Evolutionary conservation across 345 rosid genomes (phyloP), one percentile per base, ranked within the genome.

Genomic region (Durio zibethinus): DNA sequence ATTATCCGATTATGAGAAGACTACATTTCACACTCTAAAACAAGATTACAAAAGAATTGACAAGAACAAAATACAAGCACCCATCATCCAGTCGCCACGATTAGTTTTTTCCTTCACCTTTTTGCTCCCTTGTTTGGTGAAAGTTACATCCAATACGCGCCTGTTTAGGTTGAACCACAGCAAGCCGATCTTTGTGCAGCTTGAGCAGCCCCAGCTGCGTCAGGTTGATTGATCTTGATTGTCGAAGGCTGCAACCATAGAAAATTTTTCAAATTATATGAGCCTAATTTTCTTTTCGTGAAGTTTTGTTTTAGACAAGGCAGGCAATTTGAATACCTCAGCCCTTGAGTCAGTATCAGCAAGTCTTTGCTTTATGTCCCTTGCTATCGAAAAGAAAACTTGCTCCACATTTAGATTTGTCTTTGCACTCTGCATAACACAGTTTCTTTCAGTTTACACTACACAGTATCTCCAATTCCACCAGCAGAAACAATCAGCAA

Each of bases 381-480:
- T 93, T 59, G 92, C 98, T 72, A 93, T 92, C 18, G 99, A 93
- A 83, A 95, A 93, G 93, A 92, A 95, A 81, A 95, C 97, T 83
- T 93, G 83, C 85, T 95, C 98, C 74, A 95, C 98, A 10, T 95
- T 93, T 78, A 90, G 87, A 87, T 92, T 95, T 62, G 99, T 93
- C 81, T 95, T 95, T 43, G 99, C 97, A 87, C 98, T 95, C 99
- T 95, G 92, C 85, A 77, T 75, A 71, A 80, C 54, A 78, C 31
- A 81, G 65, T 57, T 76, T 61, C 27, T 76, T 78, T 82, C 71
- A 73, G 45, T 71, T 60, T 52, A 62, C n/a, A 16, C 20, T 50
- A 50, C 54, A 50, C 6, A 43, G 21, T 20, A 45, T 63, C 54
- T 62, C 14, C 18, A 5, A n/a, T 48, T 27, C 38, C 21, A 74